Evolutionary conservation across 176 grass and related monocot species (phyloP).

Genomic region (Thinopyrum elongatum): DNA sequence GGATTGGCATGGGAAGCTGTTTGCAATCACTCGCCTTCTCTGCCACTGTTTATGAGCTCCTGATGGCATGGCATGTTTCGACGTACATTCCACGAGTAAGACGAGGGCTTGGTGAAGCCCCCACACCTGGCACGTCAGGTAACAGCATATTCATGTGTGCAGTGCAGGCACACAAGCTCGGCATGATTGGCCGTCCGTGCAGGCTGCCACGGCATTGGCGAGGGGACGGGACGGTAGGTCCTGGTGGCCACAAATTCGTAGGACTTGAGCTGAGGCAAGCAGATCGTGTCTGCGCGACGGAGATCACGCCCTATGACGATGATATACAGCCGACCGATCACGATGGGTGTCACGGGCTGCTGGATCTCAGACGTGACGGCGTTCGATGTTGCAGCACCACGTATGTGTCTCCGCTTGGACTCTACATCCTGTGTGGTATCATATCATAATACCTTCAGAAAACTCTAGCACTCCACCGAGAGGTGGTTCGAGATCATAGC

Average conservation of each 20-base stretch:
- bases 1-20: background rate
- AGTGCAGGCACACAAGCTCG: background rate
- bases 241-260: background rate
- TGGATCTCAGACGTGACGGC: background rate
- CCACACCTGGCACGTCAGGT: background rate
- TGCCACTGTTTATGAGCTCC: no score
- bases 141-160: background rate
- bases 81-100: background rate
- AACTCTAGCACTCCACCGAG: no score
- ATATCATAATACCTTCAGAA: no score
- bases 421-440: no score
- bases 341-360: background rate
- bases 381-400: background rate
- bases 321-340: background rate
- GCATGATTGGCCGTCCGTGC: background rate
- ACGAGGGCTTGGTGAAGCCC: background rate
- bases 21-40: background rate
- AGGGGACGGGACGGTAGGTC: constrained; percentile 10
- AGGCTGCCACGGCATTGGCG: background rate
- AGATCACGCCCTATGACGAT: background rate
- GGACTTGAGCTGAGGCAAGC: background rate
- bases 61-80: background rate
- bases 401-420: no score
- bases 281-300: no score
- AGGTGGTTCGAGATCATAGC: no score